phyloP scores from a whole-genome alignment of 306 rosid species.

The Fagus crenata region DNA sequence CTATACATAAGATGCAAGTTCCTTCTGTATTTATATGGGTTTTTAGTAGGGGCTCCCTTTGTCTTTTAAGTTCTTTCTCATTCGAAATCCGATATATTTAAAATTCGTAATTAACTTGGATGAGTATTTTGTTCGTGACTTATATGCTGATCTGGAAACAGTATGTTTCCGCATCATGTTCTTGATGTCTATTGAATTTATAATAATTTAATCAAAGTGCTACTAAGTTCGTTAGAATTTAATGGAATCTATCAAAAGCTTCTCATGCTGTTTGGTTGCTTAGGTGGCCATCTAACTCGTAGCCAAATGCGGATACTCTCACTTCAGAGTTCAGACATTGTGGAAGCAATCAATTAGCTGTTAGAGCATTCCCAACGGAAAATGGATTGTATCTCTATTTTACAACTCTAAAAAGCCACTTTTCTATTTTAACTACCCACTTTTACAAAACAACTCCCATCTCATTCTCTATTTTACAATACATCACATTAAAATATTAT shows the following conservation, averaged over 20 bases:
- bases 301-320: too few relatives aligned
- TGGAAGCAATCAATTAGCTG: too few relatives aligned
- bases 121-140: background rate
- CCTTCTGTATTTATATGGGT: conserved; percentile 9
- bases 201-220: background rate
- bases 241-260: background rate
- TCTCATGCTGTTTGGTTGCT: background rate
- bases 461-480: too few relatives aligned
- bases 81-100: background rate
- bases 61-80: background rate
- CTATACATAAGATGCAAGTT: conserved; percentile 1
- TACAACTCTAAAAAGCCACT: too few relatives aligned
- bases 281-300: too few relatives aligned
- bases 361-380: too few relatives aligned
- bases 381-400: too few relatives aligned
- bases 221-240: too few relatives aligned
- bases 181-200: background rate
- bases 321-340: too few relatives aligned
- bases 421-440: too few relatives aligned
- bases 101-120: background rate
- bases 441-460: too few relatives aligned
- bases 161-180: background rate
- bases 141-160: background rate
- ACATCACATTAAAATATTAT: too few relatives aligned
- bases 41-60: background rate